Base-by-base conservation (phyloP, 164 flowering plant genomes). In the Berberis thunbergii region DNA sequence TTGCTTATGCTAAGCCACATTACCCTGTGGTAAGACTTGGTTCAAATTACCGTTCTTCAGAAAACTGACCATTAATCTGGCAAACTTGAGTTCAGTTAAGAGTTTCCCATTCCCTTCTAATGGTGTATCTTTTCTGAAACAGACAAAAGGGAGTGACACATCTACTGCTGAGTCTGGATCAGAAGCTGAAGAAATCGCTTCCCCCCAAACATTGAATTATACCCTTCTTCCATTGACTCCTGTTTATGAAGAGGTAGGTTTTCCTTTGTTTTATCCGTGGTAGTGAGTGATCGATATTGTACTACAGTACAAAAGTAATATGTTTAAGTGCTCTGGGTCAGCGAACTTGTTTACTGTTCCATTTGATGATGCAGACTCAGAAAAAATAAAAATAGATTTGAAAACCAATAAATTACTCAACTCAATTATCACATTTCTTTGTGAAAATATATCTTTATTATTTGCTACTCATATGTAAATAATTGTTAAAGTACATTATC, bases 101-200 rank as follows among this genome's bases (percentile, higher is more conserved):
- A 61, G 42, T 44, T 2, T 53, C 57, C 39, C 4, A 53, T 46
- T 42, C 13, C 40, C 2, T 46, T 60, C 57, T 43, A 7, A 41
- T 52, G 53, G 43, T 45, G 41, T 69, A 43, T 8, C 26, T 46
- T 54, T 48, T 69, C 62, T 74, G 45, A 43, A 54, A 59, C 85
- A 86, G 93, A 39, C 90, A 26, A 88, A 79, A 75, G 87, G 94
- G 45, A 87, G 98, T 77, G 97, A 90, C 66, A 83, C 89, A 67
- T 93, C 98, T 52, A 87, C 98, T 59, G 98, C 94, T 13, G 97
- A 93, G 74, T 90, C 96, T 9, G 96, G 98, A 45, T 93, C 97
- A 62, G 97, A 93, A 79, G 94, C 95, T 71, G 98, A 93, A 80
- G 97, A 90, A 52, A 81, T 88, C 50, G 71, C 80, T 50, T 86